Base-by-base conservation (phyloP, 2,329 filamentous ascomycete species). In the Cryphonectria radicalis region DNA sequence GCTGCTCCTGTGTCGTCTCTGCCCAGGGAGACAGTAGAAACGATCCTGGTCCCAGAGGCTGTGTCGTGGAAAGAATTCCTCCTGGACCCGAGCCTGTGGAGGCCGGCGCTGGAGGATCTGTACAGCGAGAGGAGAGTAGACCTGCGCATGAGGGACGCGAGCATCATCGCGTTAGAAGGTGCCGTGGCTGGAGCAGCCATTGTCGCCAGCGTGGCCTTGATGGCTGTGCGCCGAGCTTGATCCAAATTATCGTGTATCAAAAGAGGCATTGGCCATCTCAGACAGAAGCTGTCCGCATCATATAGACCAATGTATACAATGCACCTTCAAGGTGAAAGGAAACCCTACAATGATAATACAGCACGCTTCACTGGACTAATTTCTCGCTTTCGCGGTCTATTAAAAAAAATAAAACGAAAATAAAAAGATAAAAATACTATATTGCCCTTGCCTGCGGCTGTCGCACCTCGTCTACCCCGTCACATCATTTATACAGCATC, bases 91-190 rank as follows among this genome's bases (percentile, higher is more conserved):
- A 74, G 76, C 4, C 78, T 80, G 72, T 89, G 88, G 84, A 85
- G 82, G 75, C 81, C 84, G 8, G 82, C 82, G 4, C 75, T 87
- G 6, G 77, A 82, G 57, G 90, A 93, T 74, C 79, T 93, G 22
- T 88, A 87, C 80, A 93, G 91, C 80, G 89, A 93, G 70, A 85
- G 89, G 74, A 82, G 81, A 73, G 83, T 94, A 76, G 83, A 86
- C 65, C 77, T 93, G 73, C 87, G 88, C 60, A 92, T 93, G 84
- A 87, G 88, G 67, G 92, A 95, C 76, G 82, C 92, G 43, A 93
- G 92, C 2, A 80, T 91, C n/a, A 82, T 93, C 74, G 90, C 88
- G 65, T 81, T 93, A 50, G 89, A 94, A 80, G 88, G 91, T 69
- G 89, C 88, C 10, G 85, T 88, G 40, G 86, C 89, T 0, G 92